A percentile compares a stretch with the other conserved stretches of the same genome.
Conservation (phyloP, 768 basidiomycete genomes). For the Termitomyces sp. region DNA sequence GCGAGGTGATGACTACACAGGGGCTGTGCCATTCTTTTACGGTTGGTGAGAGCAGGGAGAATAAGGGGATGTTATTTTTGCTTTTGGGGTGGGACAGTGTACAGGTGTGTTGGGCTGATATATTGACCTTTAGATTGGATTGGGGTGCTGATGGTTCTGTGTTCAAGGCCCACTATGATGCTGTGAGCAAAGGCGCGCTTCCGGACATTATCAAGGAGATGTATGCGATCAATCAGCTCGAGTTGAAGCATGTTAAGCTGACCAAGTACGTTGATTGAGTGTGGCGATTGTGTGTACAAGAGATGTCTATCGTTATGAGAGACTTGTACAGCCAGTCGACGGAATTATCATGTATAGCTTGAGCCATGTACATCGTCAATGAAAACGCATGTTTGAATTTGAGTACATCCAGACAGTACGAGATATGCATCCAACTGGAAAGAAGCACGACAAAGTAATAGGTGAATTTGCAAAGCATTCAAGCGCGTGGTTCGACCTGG, state of each 20-base stretch:
- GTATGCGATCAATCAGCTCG: background rate
- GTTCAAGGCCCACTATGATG: constrained; percentile 6
- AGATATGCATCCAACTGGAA: too few relatives aligned
- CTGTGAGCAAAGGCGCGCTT: background rate
- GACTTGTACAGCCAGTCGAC: too few relatives aligned
- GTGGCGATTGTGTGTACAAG: background rate
- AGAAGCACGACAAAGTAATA: too few relatives aligned
- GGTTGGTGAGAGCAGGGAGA: constrained; percentile 8
- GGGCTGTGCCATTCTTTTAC: background rate
- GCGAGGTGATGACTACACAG: background rate
- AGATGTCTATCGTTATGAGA: too few relatives aligned
- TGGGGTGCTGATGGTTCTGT: background rate
- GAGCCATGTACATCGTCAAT: too few relatives aligned
- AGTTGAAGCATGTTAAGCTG: constrained; percentile 5
- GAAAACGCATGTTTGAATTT: too few relatives aligned
- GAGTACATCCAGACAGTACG: too few relatives aligned
- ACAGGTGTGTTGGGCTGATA: background rate
- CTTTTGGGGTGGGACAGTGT: constrained; percentile 11
- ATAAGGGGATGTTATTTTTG: constrained; percentile 2
- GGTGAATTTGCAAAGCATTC: too few relatives aligned
- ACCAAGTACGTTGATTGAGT: constrained; percentile 3
- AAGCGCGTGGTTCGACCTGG: too few relatives aligned
- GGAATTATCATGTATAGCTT: too few relatives aligned
- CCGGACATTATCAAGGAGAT: constrained; percentile 4
- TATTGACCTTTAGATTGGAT: background rate